Evolutionary conservation across 2,329 filamentous ascomycete species (phyloP), one percentile per base, ranked within the genome.

Genomic region (Lachnum nothofagi): DNA sequence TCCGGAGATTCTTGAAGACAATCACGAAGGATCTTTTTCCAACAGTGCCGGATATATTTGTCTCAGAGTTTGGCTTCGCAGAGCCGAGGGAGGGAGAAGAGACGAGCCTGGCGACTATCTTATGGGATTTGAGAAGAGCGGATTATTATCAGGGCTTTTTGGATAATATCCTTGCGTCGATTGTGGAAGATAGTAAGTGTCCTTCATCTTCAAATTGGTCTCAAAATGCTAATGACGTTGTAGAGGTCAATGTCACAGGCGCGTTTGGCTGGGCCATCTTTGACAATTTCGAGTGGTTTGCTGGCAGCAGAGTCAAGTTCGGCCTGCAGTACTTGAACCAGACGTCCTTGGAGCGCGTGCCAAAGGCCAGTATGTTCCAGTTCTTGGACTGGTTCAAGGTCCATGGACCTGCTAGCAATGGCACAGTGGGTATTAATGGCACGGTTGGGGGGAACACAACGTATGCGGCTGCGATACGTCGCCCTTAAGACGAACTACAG

Each of bases 181-280:
- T n/a, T 34, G 86, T 88, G 8, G 86, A 91, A 62, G 83, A 68
- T 69, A 57, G 59, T 58, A 42, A 17, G 48, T 54, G 9, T n/a
- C 44, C 14, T 25, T 19, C 19, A 12, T 12, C 33, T 31, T 16
- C 23, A 5, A n/a, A 25, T 0, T 17, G 23, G 27, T 14, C 16
- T 24, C 16, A 12, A 17, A 37, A 10, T 23, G 5, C 9, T n/a
- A n/a, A 17, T 9, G 16, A 9, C 17, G 9, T 8, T 22, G 38
- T 22, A 58, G 57, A 83, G 20, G 86, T 91, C 44, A 80, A 91
- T 59, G 85, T 91, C 46, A 76, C 78, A 58, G 88, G 83, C 5
- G 93, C 91, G 68, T 82, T 91, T 72, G 88, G 85, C n/a, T 94
- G 88, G 88, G 87, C 83, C 63, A 77, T 94, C 52, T 79, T 91